Base-by-base conservation (phyloP, 331 rosid genomes). In the Spiraea crenata region DNA sequence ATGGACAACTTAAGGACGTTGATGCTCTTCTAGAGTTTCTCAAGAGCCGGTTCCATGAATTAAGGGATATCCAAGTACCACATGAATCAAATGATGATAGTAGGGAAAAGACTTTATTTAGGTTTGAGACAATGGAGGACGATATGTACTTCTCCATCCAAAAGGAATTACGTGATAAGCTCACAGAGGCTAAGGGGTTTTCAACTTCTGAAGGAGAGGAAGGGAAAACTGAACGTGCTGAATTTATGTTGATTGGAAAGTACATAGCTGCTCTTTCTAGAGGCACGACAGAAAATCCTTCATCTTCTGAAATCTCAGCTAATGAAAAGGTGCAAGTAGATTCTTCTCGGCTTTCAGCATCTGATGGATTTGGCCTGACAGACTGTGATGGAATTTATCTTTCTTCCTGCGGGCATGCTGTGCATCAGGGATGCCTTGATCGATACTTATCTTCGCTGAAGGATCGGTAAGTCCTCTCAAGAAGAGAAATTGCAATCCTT, bases 371-470 rank as follows among this genome's bases (percentile, higher is more conserved):
- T 83, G 86, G 96, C 71, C 96, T 96, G 34, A 72, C 67, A 42
- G 90, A 89, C 75, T 89, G 93, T 52, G 99, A 91, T 81, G 99
- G 99, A 66, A 79, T 89, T 79, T 87, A 83, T 82, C 83, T 91
- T 77, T 95, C 99, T 71, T 95, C 99, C 39, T 95, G 99, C 79
- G 99, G 99, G 57, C 99, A 95, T 78, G 96, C 98, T 14, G 93
- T 91, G 77, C 99, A 95, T 86, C 98, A 95, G 88, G 86, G 83
- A 25, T 95, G 99, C 77, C 98, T 95, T 72, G 89, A 85, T 71
- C 89, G 93, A 5, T 95, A 95, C 82, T 67, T 91, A 80, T 85
- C 85, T 81, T 95, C 98, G 7, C 73, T 95, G 75, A 95, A 84
- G 81, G 99, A 95, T 59, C 91, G 99, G 99, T 89, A 85, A 57